Evolutionary conservation across 2,329 filamentous ascomycete species (phyloP).

Genomic region (Apiospora sp.): DNA sequence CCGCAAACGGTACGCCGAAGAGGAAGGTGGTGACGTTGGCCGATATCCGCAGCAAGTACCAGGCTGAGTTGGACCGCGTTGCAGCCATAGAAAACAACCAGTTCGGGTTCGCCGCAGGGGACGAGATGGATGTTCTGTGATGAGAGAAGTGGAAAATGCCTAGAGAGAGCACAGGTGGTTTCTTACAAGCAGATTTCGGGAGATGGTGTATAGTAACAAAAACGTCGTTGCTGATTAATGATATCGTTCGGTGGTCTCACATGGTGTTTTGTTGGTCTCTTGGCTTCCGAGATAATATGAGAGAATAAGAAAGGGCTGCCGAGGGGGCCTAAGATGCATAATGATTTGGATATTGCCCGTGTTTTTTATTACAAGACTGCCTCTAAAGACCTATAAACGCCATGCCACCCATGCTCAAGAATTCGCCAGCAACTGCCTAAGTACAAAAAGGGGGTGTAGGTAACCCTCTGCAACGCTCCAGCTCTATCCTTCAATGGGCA

Average conservation of each 20-base stretch:
- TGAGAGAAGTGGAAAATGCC: conserved; percentile 21
- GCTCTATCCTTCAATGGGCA: conserved; percentile 36
- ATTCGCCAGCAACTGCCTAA: conserved; percentile 17
- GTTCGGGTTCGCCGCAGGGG: conserved; percentile 74
- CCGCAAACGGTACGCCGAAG: conserved; percentile 49
- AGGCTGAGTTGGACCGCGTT: conserved; percentile 86
- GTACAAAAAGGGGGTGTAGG: not conserved
- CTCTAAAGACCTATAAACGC: conserved; percentile 22
- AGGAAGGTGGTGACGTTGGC: conserved; percentile 84
- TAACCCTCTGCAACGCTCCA: not conserved
- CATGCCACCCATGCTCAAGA: conserved; percentile 26
- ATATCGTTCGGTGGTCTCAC: conserved; percentile 17
- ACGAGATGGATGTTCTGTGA: conserved; percentile 63
- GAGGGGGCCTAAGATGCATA: conserved; percentile 2
- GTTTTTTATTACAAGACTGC: conserved; percentile 18
- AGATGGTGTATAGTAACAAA: conserved; percentile 21
- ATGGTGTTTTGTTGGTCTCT: conserved; percentile 29
- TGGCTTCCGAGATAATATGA: not conserved
- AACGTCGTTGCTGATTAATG: conserved; percentile 5
- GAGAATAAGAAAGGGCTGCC: not conserved
- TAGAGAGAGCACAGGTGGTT: not conserved
- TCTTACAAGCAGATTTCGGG: not conserved
- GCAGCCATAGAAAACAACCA: conserved; percentile 88
- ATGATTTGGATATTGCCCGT: conserved; percentile 16
- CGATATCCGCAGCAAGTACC: conserved; percentile 88